phyloP scores from a whole-genome alignment of 495 filamentous ascomycete species.

The Zalerion maritima region DNA sequence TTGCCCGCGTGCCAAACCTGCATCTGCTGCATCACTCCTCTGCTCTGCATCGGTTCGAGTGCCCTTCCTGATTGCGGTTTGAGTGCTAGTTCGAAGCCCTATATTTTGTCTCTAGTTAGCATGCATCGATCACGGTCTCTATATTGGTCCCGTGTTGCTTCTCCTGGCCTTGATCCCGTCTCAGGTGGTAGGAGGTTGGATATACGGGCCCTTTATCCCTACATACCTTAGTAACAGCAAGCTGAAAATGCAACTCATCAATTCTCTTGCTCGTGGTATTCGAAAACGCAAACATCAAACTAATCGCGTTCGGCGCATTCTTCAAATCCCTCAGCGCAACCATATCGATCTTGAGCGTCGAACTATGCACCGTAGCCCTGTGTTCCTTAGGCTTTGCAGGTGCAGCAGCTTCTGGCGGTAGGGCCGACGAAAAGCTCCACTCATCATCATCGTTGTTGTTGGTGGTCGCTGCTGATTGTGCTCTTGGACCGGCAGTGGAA shows the following conservation, averaged over 20 bases:
- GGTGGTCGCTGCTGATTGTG: no score
- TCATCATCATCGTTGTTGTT: conserved; percentile 59
- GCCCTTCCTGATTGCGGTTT: conserved; percentile 69
- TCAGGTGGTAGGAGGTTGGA: conserved; percentile 5
- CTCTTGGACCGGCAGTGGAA: no score
- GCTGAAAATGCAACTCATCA: conserved; percentile 72
- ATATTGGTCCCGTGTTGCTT: no score
- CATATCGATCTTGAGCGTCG: conserved; percentile 36
- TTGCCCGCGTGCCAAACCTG: conserved; percentile 51
- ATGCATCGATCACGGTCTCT: no score
- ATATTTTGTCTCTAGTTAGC: conserved; percentile 2
- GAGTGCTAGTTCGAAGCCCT: conserved; percentile 71
- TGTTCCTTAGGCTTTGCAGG: conserved; percentile 29
- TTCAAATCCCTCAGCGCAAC: conserved; percentile 27
- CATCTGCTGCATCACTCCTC: conserved; percentile 75
- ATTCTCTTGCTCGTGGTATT: conserved; percentile 60
- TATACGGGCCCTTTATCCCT: conserved; percentile 1
- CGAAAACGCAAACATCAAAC: conserved; percentile 57
- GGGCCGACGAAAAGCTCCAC: conserved; percentile 82
- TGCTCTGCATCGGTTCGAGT: conserved; percentile 55
- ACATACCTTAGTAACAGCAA: conserved; percentile 82
- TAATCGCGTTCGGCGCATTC: conserved; percentile 38
- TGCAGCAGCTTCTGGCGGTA: conserved; percentile 45
- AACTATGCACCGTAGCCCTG: conserved; percentile 32
- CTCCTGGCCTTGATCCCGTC: not conserved